Evolutionary conservation across 2,329 filamentous ascomycete genomes (phyloP), one percentile per base, ranked within the genome.

Genomic region (Emergomyces orientalis): DNA sequence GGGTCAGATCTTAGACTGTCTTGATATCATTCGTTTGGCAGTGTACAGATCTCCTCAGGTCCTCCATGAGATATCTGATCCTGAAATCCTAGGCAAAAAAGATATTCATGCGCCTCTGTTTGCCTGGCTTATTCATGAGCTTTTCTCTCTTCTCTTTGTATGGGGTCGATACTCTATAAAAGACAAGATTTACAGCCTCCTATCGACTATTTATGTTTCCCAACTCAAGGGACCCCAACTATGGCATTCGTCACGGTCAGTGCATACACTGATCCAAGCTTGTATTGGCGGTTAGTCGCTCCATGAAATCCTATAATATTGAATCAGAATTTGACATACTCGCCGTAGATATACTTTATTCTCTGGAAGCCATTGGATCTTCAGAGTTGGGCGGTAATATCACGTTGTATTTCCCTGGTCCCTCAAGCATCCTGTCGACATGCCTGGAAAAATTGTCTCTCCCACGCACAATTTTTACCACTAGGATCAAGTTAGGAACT

Each of bases 11-110:
- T 75, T 83, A 43, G 88, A 91, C 70, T 91, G 90, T 60, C 81
- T 96, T 57, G 85, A 88, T 67, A 91, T 96, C 60, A 81, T 97
- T 54, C 83, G 84, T 63, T 82, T 88, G 60, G 89, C 89, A 2
- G 82, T 96, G 66, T 82, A 85, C 65, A 89, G 91, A 70, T 89
- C 88, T 8, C 91, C 86, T 19, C 75, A 75, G 47, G 85, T 87
- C 65, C 82, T 88, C 4, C 78, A 88, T 51, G 89, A 87, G 81
- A 71, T 83, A 47, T 89, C 79, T 84, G 67, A 82, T 84, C 66
- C 87, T 81, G 57, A 83, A 79, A 71, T 75, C 84, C 52, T 80
- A 85, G 67, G 80, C 75, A 69, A 73, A 62, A 70, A 72, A 69
- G 17, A 64, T 32, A 71, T 77, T 59, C 73, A 76, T 41, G 78